Base-by-base conservation (phyloP, 2,329 filamentous ascomycete genomes). In the Xylariaceae sp. region DNA sequence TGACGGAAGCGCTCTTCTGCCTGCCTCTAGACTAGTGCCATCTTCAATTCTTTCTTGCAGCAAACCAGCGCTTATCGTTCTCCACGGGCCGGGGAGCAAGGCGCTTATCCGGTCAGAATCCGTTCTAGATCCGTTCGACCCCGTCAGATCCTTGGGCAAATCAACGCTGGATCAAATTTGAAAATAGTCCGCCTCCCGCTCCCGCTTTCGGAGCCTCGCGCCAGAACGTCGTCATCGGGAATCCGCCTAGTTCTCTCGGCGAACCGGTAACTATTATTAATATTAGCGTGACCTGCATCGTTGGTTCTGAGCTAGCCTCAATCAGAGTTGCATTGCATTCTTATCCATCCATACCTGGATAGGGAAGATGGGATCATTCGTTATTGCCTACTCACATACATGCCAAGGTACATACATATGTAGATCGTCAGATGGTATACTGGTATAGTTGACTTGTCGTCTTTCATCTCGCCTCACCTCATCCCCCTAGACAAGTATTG, bases 171-270 rank as follows among this genome's bases (percentile, higher is more conserved):
- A 9, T 34, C 39, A 34, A 45, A 37, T 43, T 23, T 29, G 23
- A n/a, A 57, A 45, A 33, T 19, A 24, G 49, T 33, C 33, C 24
- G 33, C 34, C 31, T 44, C 29, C 24, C 37, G 17, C 58, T 68
- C 66, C 69, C 69, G 69, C 61, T 70, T 67, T 71, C 69, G 69
- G 69, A 71, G 69, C 69, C 69, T 71, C 62, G 66, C 65, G 60
- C 60, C 57, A 55, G 47, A 45, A 60, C 64, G 61, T 68, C 66
- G 61, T 67, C 67, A 68, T 65, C 56, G 56, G 55, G 17, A 26
- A 43, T 29, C 37, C 17, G 46, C 33, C 46, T 40, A 21, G 4
- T 34, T 34, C 17, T 29, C 36, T 59, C 40, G 37, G 56, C 40
- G 47, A 45, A 49, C 23, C 23, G 31, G 24, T 41, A 46, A 26